These are phyloP conservation scores for Marasmius fiardii DNA, from an alignment of 1,284 basidiomycete species.

Conservation along the genomic window DNA sequence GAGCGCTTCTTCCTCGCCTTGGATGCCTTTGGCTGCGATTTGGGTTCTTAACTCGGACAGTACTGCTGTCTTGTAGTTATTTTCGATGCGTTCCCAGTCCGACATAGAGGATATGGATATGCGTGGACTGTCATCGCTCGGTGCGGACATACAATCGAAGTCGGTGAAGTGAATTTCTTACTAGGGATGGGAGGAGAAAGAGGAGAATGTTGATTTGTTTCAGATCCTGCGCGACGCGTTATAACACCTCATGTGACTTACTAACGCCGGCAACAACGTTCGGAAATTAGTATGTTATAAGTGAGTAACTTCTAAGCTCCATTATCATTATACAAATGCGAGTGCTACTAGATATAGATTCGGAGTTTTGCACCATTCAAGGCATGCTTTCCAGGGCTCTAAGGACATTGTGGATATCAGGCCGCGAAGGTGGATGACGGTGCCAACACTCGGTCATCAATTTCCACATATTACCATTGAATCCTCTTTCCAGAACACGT, in stretches of 20 bases:
- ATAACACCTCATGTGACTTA: not conserved
- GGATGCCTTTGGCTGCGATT: conserved; percentile 21
- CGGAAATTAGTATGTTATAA: too few relatives aligned
- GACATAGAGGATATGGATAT: conserved; percentile 59
- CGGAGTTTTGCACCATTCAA: not conserved
- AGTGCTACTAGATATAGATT: not conserved
- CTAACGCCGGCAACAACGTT: not conserved
- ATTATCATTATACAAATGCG: too few relatives aligned
- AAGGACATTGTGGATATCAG: conserved; percentile 7
- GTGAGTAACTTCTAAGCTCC: too few relatives aligned
- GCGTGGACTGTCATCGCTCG: conserved; percentile 58
- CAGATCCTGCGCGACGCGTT: too few relatives aligned
- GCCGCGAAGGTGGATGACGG: conserved; percentile 2
- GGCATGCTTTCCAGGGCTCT: conserved; percentile 2
- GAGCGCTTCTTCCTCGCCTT: conserved; percentile 41
- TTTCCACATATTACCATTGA: conserved; percentile 10
- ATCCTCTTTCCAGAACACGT: conserved; percentile 7
- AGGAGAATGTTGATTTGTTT: too few relatives aligned
- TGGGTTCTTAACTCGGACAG: conserved; percentile 40
- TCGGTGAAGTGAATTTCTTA: too few relatives aligned
- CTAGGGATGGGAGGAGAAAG: too few relatives aligned
- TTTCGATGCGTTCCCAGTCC: conserved; percentile 59
- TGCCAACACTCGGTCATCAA: conserved; percentile 12
- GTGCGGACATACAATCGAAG: not conserved
- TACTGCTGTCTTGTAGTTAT: conserved; percentile 44